phyloP scores from a whole-genome alignment of 805 yeast species.

The Kregervanrija fluxuum region DNA sequence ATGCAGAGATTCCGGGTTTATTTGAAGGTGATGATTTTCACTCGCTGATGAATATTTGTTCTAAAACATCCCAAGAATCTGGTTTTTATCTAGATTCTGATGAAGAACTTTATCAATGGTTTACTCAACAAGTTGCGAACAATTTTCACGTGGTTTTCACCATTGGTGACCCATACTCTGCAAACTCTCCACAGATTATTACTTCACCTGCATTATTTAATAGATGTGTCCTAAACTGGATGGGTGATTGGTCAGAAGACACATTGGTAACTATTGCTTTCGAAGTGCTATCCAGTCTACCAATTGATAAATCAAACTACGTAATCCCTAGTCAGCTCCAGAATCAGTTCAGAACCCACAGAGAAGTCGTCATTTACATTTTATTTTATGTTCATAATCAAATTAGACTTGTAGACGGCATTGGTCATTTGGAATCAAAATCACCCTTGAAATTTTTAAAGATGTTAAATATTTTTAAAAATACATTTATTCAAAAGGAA shows the following conservation, averaged over 20 bases:
- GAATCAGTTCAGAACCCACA: conserved; percentile 8
- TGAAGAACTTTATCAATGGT: conserved; percentile 72
- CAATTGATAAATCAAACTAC: conserved; percentile 45
- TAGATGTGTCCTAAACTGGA: conserved; percentile 82
- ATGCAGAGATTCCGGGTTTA: conserved; percentile 86
- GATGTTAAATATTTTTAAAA: conserved; percentile 38
- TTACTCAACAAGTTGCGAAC: conserved; percentile 53
- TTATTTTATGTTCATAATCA: conserved; percentile 40
- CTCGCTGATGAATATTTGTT: conserved; percentile 45
- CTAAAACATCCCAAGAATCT: conserved; percentile 47
- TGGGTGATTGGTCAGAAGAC: conserved; percentile 70
- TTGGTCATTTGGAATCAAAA: background rate
- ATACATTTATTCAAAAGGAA: conserved; percentile 36
- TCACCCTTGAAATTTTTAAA: conserved; percentile 54
- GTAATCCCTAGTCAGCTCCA: conserved; percentile 21
- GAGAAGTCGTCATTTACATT: conserved; percentile 38
- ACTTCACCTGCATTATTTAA: conserved; percentile 87
- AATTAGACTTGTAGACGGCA: background rate
- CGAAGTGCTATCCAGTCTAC: conserved; percentile 26
- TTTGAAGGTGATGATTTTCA: conserved; percentile 68
- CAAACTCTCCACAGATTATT: conserved; percentile 37
- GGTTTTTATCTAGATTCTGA: conserved; percentile 60
- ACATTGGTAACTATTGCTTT: conserved; percentile 46
- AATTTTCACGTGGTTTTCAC: conserved; percentile 83
- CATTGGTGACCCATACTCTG: conserved; percentile 43